Evolutionary conservation across 306 rosid species (phyloP), one percentile per base, ranked within the genome.

Genomic region (Spatholobus suberectus): DNA sequence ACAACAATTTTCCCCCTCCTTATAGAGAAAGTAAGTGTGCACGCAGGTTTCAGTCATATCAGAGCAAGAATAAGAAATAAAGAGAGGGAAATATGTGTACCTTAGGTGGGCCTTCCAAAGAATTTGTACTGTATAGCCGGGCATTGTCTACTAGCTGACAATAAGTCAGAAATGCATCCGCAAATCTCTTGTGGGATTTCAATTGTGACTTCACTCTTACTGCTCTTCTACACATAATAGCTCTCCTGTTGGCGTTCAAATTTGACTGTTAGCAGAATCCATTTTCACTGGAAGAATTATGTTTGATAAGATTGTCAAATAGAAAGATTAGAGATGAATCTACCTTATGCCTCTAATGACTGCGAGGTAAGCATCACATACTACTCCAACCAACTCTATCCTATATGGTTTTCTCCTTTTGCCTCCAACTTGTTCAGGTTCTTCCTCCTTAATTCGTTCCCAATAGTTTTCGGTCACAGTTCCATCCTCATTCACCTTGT

Each of bases 361-460:
- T 41, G 98, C 97, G 57, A 94, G 90, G 81, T 94, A 94, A 77
- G 98, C 99, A 87, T 96, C 99, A 59, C 99, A 96, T 12, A 96
- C 95, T 79, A 94, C 95, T 82, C 99, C 99, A 81, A 96, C 97
- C 20, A 96, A 91, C 87, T 96, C 98, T 85, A 96, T 90, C 85
- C 99, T 88, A 85, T 96, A 96, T 46, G 99, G 97, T 87, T 89
- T 96, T 85, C 99, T 94, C 85, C 46, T 92, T 80, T 87, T 94
- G 46, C 92, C 98, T 41, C 72, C 97, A 76, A 86, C 85, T 59
- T 83, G 73, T 70, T 94, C 97, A 9, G 90, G 94, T 78, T 91
- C 94, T 82, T 90, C 93, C 44, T 82, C 88, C 72, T 89, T 93
- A 70, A 84, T 88, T 73, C 86, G 82, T 86, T 96, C 90, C 98